Evolutionary conservation across 441 rosid genomes (phyloP).

Genomic region (Syzygium malaccense): DNA sequence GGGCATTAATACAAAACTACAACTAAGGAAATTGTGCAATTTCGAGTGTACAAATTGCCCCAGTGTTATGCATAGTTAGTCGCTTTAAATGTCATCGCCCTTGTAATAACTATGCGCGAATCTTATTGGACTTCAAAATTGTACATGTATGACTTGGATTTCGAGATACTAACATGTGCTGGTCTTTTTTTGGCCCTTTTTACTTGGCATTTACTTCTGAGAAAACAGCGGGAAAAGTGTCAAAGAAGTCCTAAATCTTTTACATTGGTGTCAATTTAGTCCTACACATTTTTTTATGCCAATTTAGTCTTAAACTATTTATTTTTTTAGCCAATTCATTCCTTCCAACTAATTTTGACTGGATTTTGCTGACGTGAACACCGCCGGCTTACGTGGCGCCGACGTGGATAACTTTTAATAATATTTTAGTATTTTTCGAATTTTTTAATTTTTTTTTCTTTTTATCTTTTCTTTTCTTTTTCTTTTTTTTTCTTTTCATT

Average conservation of each 20-base stretch:
- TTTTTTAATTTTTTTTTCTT: too few relatives aligned
- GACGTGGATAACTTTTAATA: too few relatives aligned
- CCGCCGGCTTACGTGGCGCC: too few relatives aligned
- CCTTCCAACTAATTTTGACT: too few relatives aligned
- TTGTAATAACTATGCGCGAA: neutral
- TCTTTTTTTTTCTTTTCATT: too few relatives aligned
- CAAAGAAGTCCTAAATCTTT: fast-evolving
- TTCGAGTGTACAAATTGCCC: neutral
- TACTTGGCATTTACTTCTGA: neutral
- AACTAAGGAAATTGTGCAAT: neutral
- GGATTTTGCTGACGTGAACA: too few relatives aligned
- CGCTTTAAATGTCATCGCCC: neutral
- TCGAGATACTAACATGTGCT: neutral
- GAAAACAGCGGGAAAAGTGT: neutral
- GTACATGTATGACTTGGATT: neutral
- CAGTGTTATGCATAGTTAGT: neutral
- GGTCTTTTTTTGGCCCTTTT: neutral
- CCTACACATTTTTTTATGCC: fast-evolving
- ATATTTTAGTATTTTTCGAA: too few relatives aligned
- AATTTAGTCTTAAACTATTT: too few relatives aligned
- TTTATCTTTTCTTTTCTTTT: too few relatives aligned
- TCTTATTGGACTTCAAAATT: neutral
- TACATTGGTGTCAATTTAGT: too few relatives aligned
- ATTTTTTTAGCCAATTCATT: too few relatives aligned
- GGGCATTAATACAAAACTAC: neutral